A percentile compares a stretch with the other conserved stretches of the same genome.
These are phyloP conservation scores for Lactifluus piperatus DNA, from an alignment of 768 basidiomycete genomes.

Conservation along the genomic window DNA sequence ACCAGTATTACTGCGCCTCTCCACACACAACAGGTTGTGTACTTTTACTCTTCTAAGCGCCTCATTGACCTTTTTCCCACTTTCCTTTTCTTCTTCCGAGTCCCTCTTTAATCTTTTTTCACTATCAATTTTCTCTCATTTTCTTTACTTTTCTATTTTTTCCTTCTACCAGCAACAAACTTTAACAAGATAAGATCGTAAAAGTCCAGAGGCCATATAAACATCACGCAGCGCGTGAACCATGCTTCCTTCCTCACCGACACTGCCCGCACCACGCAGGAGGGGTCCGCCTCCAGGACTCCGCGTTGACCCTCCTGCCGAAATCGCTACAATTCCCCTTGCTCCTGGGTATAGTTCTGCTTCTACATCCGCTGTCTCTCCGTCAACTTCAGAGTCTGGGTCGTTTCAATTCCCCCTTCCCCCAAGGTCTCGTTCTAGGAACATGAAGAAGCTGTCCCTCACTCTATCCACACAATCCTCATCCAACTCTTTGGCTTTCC, in stretches of 20 bases:
- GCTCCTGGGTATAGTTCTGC: slow-evolving; percentile 35
- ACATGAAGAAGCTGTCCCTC: slow-evolving; percentile 72
- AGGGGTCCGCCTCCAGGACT: slow-evolving; percentile 47
- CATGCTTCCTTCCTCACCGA: slow-evolving; percentile 23
- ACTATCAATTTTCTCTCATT: slow-evolving; percentile 16
- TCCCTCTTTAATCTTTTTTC: slow-evolving; percentile 20
- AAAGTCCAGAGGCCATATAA: not conserved
- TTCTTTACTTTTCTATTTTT: slow-evolving; percentile 24
- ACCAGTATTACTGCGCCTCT: not conserved
- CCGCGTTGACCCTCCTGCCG: slow-evolving; percentile 48
- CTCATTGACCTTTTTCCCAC: not conserved
- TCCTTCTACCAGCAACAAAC: slow-evolving; percentile 12
- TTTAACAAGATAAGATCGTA: not conserved
- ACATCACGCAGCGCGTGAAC: slow-evolving; percentile 27
- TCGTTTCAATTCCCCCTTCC: slow-evolving; percentile 35
- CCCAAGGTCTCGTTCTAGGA: slow-evolving; percentile 42
- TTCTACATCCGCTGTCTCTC: slow-evolving; percentile 43
- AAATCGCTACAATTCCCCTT: slow-evolving; percentile 41
- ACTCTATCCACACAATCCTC: slow-evolving; percentile 56
- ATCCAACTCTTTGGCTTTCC: slow-evolving; percentile 38
- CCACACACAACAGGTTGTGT: slow-evolving; percentile 4
- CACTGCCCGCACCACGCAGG: slow-evolving; percentile 35
- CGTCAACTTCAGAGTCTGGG: slow-evolving; percentile 46
- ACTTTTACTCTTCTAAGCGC: not conserved
- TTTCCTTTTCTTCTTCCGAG: slow-evolving; percentile 11